phyloP scores from a whole-genome alignment of 2,329 filamentous ascomycete species.

The Colletotrichum siamense region DNA sequence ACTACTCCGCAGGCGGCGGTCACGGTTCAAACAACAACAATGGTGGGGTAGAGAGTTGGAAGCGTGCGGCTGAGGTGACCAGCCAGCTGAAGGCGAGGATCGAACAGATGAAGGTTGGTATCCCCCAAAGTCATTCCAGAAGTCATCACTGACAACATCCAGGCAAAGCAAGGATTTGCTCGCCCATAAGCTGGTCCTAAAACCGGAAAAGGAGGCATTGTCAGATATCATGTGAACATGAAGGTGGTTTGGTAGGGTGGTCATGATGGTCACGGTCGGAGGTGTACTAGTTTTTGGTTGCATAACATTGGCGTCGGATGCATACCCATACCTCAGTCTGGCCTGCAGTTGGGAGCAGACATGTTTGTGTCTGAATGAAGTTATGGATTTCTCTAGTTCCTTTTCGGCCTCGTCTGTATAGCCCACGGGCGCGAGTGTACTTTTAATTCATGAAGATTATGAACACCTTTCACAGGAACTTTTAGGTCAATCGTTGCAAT shows the following conservation, averaged over 20 bases:
- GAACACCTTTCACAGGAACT: background rate
- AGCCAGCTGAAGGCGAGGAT: constrained; percentile 97
- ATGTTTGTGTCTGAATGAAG: constrained; percentile 33
- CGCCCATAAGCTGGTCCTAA: constrained; percentile 26
- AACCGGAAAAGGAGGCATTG: background rate
- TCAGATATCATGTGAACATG: constrained; percentile 13
- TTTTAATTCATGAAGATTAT: constrained; percentile 16
- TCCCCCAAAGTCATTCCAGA: background rate
- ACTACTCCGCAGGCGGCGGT: constrained; percentile 24
- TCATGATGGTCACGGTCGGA: constrained; percentile 7
- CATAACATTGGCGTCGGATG: constrained; percentile 39
- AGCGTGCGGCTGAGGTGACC: constrained; percentile 94
- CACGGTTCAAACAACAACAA: constrained; percentile 43
- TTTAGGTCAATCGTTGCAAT: background rate
- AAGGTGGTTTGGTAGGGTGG: background rate
- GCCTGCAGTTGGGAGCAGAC: constrained; percentile 34
- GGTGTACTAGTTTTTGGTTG: constrained; percentile 22
- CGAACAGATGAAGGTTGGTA: constrained; percentile 90
- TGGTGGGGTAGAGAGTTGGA: constrained; percentile 86
- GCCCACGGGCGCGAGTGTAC: constrained; percentile 5
- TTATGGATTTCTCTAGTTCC: constrained; percentile 15
- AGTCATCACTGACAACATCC: background rate
- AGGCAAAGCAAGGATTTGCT: constrained; percentile 57
- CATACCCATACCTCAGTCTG: constrained; percentile 32
- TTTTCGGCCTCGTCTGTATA: constrained; percentile 11